A percentile compares a stretch with the other conserved stretches of the same genome.
phyloP scores from a whole-genome alignment of 1,139 yeast genomes.

The Pichia sp. region DNA sequence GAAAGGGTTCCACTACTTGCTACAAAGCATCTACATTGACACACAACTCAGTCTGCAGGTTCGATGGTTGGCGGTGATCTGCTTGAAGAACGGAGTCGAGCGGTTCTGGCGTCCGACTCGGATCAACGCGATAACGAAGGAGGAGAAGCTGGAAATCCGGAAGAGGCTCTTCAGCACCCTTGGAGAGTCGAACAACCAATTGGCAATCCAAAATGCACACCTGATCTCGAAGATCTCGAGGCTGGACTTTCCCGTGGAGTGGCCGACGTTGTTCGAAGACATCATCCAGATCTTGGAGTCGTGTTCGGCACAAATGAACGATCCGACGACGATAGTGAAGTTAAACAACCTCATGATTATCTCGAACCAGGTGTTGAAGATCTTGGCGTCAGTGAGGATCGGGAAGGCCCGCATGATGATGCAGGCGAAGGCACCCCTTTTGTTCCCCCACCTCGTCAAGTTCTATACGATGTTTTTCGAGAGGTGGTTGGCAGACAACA shows the following conservation, averaged over 20 bases:
- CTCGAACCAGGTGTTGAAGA: conserved; percentile 72
- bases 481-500: conserved; percentile 46
- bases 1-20: conserved; percentile 42
- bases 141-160: conserved; percentile 66
- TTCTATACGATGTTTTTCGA: conserved; percentile 58
- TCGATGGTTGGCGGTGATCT: conserved; percentile 84
- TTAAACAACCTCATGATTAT: conserved; percentile 61
- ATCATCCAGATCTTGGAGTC: conserved; percentile 47
- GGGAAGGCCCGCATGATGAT: conserved; percentile 79
- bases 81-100: conserved; percentile 83
- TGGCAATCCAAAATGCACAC: conserved; percentile 79
- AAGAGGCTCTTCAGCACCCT: conserved; percentile 53
- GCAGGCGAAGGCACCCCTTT: conserved; percentile 63
- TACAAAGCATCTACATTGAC: conserved; percentile 53
- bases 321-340: conserved; percentile 35
- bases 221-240: conserved; percentile 74
- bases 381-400: conserved; percentile 67
- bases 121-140: conserved; percentile 48
- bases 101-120: conserved; percentile 76
- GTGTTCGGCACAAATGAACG: conserved; percentile 30
- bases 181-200: conserved; percentile 67
- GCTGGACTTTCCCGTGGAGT: conserved; percentile 79
- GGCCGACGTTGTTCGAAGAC: conserved; percentile 77
- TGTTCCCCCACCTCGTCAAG: conserved; percentile 56
- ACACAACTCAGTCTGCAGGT: conserved; percentile 54